Evolutionary conservation across 306 rosid species (phyloP).

Genomic region (cucumber (Cucumis sativus)): DNA sequence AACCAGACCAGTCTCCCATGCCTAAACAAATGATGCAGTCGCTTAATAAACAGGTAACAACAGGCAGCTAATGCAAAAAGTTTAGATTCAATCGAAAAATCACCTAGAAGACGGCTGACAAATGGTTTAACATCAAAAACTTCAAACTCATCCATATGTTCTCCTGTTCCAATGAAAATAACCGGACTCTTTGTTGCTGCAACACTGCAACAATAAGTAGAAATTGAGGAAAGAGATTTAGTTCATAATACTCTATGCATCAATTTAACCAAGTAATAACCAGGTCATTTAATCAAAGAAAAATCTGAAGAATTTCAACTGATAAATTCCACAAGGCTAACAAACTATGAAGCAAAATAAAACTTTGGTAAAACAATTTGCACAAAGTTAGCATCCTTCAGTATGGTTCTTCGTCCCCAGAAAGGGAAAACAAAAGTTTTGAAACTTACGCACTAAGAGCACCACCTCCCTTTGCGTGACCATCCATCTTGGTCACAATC

Average conservation of each 20-base stretch:
- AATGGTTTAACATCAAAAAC: slow-evolving; percentile 75
- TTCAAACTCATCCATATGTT: slow-evolving; percentile 86
- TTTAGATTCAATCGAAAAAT: not conserved
- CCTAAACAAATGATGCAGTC: slow-evolving; percentile 23
- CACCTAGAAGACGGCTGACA: slow-evolving; percentile 78
- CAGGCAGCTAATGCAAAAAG: not conserved
- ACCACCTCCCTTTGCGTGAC: slow-evolving; percentile 88
- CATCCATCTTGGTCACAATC: slow-evolving; percentile 75
- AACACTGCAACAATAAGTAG: slow-evolving; percentile 32
- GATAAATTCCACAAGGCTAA: not conserved
- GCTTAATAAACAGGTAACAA: not conserved
- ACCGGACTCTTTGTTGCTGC: slow-evolving; percentile 91
- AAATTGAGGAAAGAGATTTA: not conserved
- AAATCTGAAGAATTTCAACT: not conserved
- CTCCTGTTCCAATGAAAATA: slow-evolving; percentile 76
- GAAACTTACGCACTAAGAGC: slow-evolving; percentile 74
- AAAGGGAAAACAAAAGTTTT: not conserved
- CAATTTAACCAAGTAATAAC: not conserved
- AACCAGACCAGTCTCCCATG: slow-evolving; percentile 84
- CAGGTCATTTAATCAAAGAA: not conserved
- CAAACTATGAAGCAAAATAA: not conserved
- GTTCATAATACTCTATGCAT: not conserved
- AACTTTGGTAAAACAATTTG: not conserved
- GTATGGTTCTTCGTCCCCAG: not conserved
- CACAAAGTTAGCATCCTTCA: not conserved